Evolutionary conservation across 345 rosid genomes (phyloP), one percentile per base, ranked within the genome.

Genomic region (Theobroma cacao): DNA sequence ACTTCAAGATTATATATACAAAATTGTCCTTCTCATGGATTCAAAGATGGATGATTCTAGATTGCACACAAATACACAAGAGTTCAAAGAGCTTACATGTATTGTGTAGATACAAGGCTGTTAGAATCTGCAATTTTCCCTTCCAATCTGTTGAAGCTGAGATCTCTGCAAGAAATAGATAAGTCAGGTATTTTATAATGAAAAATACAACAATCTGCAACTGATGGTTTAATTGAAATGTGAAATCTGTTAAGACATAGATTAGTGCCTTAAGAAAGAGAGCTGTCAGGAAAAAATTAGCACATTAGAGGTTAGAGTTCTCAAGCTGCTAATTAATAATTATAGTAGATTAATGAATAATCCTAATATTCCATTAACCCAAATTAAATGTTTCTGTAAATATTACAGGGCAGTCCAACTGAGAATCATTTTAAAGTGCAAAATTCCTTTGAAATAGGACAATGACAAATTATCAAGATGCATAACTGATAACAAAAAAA

Each of bases 61-160:
- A 18, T 18, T 52, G 22, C 9, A 22, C 3, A 55, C 28, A 22
- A 22, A 69, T 69, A 69, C 36, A 47, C 12, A 15, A 26, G 34
- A 48, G 34, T 33, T 76, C 20, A 20, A 9, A 58, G 31, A 36
- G 30, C 91, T 82, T 86, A 86, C 91, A 89, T 58, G 69, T 83
- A 87, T 41, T 75, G 47, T 55, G 85, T 20, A 4, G 12, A 60
- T 14, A 68, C 33, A 65, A 81, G 80, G 12, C 70, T 53, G 74
- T 80, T 62, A 33, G 67, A 72, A 58, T 80, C 56, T 12, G 90
- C 85, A 76, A 88, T 75, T 58, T 36, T 77, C 69, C 90, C 93
- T 66, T 68, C 81, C 64, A 88, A 68, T 80, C 81, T 84, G 83
- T 89, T 89, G 82, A 82, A 89, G 82, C 89, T 86, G 74, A 89